Percentiles rank a stretch among this genome's conserved stretches.
Conservation (phyloP, 75 land plant species). For the Cryptomeria japonica region DNA sequence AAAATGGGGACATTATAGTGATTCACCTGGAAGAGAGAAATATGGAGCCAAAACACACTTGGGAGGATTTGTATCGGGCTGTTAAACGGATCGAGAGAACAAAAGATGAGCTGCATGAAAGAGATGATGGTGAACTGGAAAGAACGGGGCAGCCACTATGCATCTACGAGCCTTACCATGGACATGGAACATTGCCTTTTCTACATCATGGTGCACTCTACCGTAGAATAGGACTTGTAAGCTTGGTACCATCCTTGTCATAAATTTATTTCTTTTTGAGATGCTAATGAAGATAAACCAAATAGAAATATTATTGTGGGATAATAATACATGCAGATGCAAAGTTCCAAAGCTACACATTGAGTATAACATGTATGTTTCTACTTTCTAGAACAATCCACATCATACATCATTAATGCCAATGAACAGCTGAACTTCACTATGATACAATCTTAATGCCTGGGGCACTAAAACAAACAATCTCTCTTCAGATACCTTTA, state of each 20-base stretch:
- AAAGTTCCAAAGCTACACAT: neutral
- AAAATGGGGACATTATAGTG: no score
- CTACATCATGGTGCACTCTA: slow-evolving; percentile 74
- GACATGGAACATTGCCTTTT: slow-evolving; percentile 90
- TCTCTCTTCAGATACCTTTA: neutral
- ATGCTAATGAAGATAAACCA: neutral
- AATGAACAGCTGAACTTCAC: neutral
- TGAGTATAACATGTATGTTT: neutral
- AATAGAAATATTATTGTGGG: neutral
- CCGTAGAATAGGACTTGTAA: slow-evolving; percentile 88
- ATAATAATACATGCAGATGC: neutral
- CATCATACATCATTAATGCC: neutral
- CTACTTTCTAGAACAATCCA: neutral
- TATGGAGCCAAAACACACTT: slow-evolving; percentile 65
- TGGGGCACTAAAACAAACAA: neutral
- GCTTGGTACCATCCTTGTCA: slow-evolving; percentile 17
- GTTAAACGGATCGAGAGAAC: slow-evolving; percentile 77
- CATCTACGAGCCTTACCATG: slow-evolving; percentile 91
- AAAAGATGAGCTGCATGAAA: slow-evolving; percentile 84
- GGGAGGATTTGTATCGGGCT: slow-evolving; percentile 89
- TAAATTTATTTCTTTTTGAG: neutral
- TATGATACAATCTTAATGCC: neutral
- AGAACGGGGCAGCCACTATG: slow-evolving; percentile 93
- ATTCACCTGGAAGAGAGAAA: slow-evolving; percentile 81
- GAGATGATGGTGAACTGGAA: slow-evolving; percentile 91